Percentiles rank a stretch among this genome's conserved stretches.
Evolutionary conservation across 2,329 filamentous ascomycete species (phyloP).

Genomic region (Paramyrothecium sp.): DNA sequence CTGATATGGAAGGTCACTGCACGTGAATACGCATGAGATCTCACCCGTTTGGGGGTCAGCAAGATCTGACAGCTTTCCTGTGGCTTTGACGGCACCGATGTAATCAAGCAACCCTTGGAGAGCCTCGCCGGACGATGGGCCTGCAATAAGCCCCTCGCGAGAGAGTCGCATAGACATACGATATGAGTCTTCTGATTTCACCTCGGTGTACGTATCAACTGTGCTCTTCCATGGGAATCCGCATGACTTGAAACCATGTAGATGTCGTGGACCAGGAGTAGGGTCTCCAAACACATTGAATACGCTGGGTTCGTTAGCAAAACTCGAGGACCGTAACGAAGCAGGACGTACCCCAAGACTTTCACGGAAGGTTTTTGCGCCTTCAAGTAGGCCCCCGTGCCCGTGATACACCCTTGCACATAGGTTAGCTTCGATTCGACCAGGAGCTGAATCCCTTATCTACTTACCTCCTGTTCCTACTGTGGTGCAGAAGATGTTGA

Average conservation of each 20-base stretch:
- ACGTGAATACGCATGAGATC: constrained; percentile 57
- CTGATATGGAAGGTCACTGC: constrained; percentile 63
- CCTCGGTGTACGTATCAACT: constrained; percentile 55
- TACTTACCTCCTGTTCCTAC: constrained; percentile 46
- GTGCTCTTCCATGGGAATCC: constrained; percentile 58
- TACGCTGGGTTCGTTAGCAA: constrained; percentile 32
- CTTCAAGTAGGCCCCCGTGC: constrained; percentile 50
- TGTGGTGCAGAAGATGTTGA: constrained; percentile 52
- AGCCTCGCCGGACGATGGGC: constrained; percentile 61
- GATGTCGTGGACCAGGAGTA: constrained; percentile 57
- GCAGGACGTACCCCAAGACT: constrained; percentile 23
- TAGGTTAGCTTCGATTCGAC: background rate
- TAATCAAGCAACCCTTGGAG: constrained; percentile 50
- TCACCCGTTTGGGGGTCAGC: constrained; percentile 38
- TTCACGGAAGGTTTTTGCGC: constrained; percentile 45
- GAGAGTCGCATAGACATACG: constrained; percentile 51
- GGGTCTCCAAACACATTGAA: constrained; percentile 56
- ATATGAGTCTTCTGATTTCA: constrained; percentile 54
- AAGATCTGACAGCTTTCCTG: constrained; percentile 41
- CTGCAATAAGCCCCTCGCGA: constrained; percentile 56
- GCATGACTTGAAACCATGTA: constrained; percentile 45
- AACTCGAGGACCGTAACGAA: rapidly evolving
- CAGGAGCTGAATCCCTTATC: too few species aligned
- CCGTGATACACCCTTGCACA: constrained; percentile 40
- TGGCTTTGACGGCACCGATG: constrained; percentile 45